phyloP scores from a whole-genome alignment of 2,329 filamentous ascomycete species.

The Cryphonectria nitschkei region DNA sequence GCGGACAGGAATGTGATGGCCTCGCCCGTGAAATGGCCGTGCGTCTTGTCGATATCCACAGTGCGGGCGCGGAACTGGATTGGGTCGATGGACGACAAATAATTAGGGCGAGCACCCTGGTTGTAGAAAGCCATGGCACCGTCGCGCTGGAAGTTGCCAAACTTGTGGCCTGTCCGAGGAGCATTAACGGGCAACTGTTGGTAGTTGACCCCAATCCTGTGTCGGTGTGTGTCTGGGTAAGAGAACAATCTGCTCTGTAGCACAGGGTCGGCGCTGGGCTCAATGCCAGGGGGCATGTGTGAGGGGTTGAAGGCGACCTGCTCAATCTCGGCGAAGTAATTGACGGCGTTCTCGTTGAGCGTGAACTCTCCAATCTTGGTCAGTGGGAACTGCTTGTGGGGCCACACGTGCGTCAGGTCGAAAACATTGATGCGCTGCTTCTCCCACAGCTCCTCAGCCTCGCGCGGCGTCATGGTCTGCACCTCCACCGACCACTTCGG shows the following conservation, averaged over 20 bases:
- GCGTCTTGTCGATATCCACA: conserved; percentile 43
- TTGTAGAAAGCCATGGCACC: conserved; percentile 73
- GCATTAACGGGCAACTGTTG: conserved; percentile 67
- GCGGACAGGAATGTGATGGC: conserved; percentile 45
- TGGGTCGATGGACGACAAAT: conserved; percentile 43
- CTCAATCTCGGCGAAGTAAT: conserved; percentile 73
- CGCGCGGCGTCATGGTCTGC: conserved; percentile 54
- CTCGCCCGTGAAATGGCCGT: conserved; percentile 44
- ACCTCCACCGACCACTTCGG: conserved; percentile 60
- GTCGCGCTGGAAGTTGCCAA: conserved; percentile 70
- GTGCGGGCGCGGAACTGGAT: conserved; percentile 41
- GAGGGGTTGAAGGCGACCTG: conserved; percentile 69
- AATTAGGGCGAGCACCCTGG: conserved; percentile 63
- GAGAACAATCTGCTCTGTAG: conserved; percentile 64
- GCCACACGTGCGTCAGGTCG: conserved; percentile 63
- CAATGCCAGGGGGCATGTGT: conserved; percentile 66
- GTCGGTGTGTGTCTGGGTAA: conserved; percentile 65
- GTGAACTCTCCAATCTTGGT: conserved; percentile 56
- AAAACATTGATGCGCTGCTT: conserved; percentile 51
- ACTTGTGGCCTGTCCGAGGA: conserved; percentile 55
- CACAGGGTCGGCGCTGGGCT: conserved; percentile 64
- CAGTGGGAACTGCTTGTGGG: conserved; percentile 56
- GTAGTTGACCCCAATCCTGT: conserved; percentile 67
- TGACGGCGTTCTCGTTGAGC: conserved; percentile 59
- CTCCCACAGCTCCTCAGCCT: conserved; percentile 52